Base-by-base conservation (phyloP, 768 basidiomycete species). In the Auriculariales sp. region DNA sequence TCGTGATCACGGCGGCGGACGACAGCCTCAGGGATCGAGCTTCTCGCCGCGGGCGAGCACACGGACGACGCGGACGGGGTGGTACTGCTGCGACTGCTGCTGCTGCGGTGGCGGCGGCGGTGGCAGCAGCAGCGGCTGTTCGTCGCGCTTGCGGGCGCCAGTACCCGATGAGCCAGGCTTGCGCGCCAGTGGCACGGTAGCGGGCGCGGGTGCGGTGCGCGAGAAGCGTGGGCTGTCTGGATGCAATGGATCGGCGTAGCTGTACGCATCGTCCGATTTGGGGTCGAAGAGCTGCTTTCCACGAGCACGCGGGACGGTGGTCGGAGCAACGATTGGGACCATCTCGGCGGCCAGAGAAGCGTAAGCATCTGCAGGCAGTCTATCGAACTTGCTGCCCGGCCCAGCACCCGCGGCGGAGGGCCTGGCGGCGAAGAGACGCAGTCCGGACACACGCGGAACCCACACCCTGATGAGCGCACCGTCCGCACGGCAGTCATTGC, bases 21-120 rank as follows among this genome's bases (percentile, higher is more conserved):
- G n/a, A n/a, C n/a, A n/a, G n/a, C n/a, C n/a, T 59, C 52, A 68
- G 32, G 74, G 75, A 35, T 90, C 85, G 48, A 90, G 64, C 63
- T 88, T 87, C 71, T 90, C 87, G 28, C 87, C 87, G 11, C 87
- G 77, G 1, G 87, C 83, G 52, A 90, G 75, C 27, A 90, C 81
- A 24, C 85, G 71, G 29, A 89, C 79, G 54, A 83, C 80, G 54
- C 78, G 81, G 61, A 74, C 81, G 5, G 83, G 80, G 55, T 84
- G n/a, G 48, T 29, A n/a, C 48, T 52, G 17, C 47, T 48, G n/a
- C n/a, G n/a, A n/a, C n/a, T n/a, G n/a, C n/a, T n/a, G n/a, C n/a
- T n/a, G n/a, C n/a, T n/a, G n/a, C n/a, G n/a, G n/a, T n/a, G n/a
- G n/a, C n/a, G n/a, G n/a, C 27, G 46, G 25, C 36, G 51, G 47